These are phyloP conservation scores for Pelargonium cotyledonis DNA, from an alignment of 441 rosid genomes.

Conservation along the genomic window DNA sequence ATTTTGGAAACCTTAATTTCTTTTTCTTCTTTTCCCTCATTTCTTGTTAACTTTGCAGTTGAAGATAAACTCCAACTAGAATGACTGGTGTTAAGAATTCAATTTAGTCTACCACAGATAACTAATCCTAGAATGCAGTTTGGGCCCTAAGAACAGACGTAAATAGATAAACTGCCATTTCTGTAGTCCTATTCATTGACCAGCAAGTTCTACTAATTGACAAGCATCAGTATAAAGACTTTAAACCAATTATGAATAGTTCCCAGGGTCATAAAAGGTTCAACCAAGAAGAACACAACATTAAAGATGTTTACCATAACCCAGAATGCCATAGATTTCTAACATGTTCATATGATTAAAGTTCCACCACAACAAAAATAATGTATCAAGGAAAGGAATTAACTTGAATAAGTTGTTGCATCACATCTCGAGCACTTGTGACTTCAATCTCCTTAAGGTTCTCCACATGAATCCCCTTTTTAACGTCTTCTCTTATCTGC, in stretches of 20 bases:
- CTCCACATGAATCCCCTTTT: constrained; percentile 90
- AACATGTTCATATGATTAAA: background rate
- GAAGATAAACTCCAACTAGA: background rate
- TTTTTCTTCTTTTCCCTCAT: no score
- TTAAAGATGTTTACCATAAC: background rate
- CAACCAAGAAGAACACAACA: background rate
- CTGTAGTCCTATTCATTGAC: background rate
- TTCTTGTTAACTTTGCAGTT: background rate
- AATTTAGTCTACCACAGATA: background rate
- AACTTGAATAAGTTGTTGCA: constrained; percentile 87
- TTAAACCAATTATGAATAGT: background rate
- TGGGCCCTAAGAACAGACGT: background rate
- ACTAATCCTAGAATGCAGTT: background rate
- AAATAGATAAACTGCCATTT: background rate
- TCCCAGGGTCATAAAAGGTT: background rate
- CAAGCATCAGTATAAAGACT: background rate
- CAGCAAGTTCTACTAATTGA: background rate
- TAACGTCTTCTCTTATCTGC: constrained; percentile 91
- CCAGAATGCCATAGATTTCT: background rate
- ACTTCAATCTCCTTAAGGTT: constrained; percentile 92
- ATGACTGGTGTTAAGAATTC: background rate
- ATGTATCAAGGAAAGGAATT: constrained; percentile 1
- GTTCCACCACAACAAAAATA: constrained; percentile 1
- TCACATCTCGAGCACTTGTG: constrained; percentile 75
- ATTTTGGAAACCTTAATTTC: background rate